Conservation (phyloP, 169 alveolate genomes). For the Cryptosporidium sp. region DNA sequence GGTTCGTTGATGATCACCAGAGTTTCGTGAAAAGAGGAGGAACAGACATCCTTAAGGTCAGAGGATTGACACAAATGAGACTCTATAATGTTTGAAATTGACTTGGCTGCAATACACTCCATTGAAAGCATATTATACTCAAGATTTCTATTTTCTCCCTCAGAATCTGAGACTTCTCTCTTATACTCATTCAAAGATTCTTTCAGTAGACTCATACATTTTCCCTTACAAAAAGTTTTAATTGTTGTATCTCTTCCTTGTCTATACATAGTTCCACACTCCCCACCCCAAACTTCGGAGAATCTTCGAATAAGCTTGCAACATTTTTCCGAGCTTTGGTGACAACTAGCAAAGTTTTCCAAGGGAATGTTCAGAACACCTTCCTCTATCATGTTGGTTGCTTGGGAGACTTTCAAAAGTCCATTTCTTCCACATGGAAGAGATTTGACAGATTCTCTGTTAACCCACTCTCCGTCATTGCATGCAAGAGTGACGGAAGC, state of each 20-base stretch:
- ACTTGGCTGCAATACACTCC: constrained; percentile 37
- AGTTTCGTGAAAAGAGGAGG: constrained; percentile 70
- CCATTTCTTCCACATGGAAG: constrained; percentile 46
- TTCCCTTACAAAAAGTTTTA: constrained; percentile 66
- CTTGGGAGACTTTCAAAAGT: background rate
- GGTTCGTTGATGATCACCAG: constrained; percentile 33
- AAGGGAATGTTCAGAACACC: constrained; percentile 7
- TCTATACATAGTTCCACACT: constrained; percentile 69
- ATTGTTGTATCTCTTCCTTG: constrained; percentile 72
- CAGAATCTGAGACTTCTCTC: background rate
- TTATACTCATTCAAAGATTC: background rate
- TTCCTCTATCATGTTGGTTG: constrained; percentile 2
- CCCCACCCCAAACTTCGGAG: constrained; percentile 51
- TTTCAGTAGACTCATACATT: constrained; percentile 32
- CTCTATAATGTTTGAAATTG: constrained; percentile 31
- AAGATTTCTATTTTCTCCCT: background rate
- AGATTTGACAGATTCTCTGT: background rate
- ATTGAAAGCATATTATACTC: background rate
- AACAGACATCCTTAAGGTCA: background rate
- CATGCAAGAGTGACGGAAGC: constrained; percentile 20
- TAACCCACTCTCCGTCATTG: constrained; percentile 65
- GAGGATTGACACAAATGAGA: constrained; percentile 45
- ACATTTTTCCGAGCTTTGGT: background rate
- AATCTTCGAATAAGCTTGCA: constrained; percentile 36
- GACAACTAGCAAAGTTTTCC: constrained; percentile 11